A percentile compares a stretch with the other conserved stretches of the same genome.
Evolutionary conservation across 2,329 filamentous ascomycete species (phyloP).

Genomic region (Mycosphaerelloides madeirae): DNA sequence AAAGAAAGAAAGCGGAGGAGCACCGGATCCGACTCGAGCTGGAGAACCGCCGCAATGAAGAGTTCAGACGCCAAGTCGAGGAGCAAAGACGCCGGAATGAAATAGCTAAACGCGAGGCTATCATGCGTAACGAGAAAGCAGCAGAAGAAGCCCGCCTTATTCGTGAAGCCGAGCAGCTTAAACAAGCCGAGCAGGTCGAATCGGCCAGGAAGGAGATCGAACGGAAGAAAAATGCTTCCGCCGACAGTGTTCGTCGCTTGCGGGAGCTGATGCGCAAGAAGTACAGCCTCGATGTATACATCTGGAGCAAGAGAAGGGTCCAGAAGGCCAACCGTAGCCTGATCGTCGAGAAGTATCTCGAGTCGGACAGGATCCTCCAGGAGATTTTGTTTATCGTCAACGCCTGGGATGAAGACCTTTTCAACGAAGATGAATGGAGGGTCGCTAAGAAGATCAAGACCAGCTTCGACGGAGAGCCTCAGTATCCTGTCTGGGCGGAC

Average conservation of each 20-base stretch:
- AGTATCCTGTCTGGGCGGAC: not conserved
- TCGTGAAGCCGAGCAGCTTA: too few species aligned
- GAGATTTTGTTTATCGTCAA: slow-evolving; percentile 1
- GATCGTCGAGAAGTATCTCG: not conserved
- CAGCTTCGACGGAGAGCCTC: not conserved
- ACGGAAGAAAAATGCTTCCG: not conserved
- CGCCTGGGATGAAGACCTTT: slow-evolving; percentile 2
- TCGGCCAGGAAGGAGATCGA: too few species aligned
- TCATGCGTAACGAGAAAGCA: too few species aligned
- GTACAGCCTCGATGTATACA: slow-evolving; percentile 2
- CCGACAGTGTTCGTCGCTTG: not conserved
- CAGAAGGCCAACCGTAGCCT: not conserved
- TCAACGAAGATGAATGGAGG: slow-evolving; percentile 1
- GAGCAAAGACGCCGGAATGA: too few species aligned
- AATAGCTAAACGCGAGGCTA: too few species aligned
- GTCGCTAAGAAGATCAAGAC: slow-evolving; percentile 5
- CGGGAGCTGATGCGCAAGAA: not conserved
- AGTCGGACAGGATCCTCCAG: not conserved
- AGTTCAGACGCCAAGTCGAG: too few species aligned
- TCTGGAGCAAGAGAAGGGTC: slow-evolving; percentile 4
- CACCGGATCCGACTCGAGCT: too few species aligned
- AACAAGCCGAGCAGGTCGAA: too few species aligned
- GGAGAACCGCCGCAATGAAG: too few species aligned
- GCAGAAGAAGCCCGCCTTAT: too few species aligned
- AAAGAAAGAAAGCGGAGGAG: too few species aligned